These are phyloP conservation scores for Tetracladium setigerum DNA, from an alignment of 495 filamentous ascomycete species.

Conservation along the genomic window DNA sequence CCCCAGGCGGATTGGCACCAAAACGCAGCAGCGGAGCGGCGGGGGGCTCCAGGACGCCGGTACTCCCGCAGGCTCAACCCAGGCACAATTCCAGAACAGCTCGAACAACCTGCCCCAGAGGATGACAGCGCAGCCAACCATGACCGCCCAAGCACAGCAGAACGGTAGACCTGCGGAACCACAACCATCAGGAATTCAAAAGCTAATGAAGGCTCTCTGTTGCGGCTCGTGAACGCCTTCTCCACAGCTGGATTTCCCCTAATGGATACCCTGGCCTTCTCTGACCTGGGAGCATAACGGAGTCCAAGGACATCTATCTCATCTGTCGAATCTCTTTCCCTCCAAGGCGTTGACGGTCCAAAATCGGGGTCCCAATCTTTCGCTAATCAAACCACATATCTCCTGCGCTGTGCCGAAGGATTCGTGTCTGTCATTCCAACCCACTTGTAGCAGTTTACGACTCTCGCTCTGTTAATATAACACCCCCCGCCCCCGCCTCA, in stretches of 20 bases:
- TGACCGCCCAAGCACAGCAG: slow-evolving; percentile 40
- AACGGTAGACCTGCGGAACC: slow-evolving; percentile 36
- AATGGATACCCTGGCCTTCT: neutral
- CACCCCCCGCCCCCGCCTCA: neutral
- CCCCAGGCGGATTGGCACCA: slow-evolving; percentile 55
- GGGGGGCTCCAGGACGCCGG: slow-evolving; percentile 64
- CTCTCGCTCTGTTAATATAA: slow-evolving; percentile 24
- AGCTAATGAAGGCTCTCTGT: slow-evolving; percentile 76
- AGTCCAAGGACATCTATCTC: neutral
- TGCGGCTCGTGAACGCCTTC: slow-evolving; percentile 51
- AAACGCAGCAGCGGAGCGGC: slow-evolving; percentile 66
- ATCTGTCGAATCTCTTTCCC: neutral
- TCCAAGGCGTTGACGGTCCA: slow-evolving; percentile 9
- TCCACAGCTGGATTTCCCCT: neutral
- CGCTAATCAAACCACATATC: slow-evolving; percentile 12
- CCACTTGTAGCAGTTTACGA: slow-evolving; percentile 20
- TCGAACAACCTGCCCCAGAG: slow-evolving; percentile 72
- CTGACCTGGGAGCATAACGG: neutral
- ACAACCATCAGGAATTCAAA: slow-evolving; percentile 52
- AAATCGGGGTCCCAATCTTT: slow-evolving; percentile 3
- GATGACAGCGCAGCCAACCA: slow-evolving; percentile 50
- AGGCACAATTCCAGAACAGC: slow-evolving; percentile 87
- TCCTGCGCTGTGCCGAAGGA: slow-evolving; percentile 6
- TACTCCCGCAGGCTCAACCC: slow-evolving; percentile 76
- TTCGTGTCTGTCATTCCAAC: slow-evolving; percentile 12